Base-by-base conservation (phyloP, 2,329 filamentous ascomycete genomes). In the Stemphylium lycopersici region DNA sequence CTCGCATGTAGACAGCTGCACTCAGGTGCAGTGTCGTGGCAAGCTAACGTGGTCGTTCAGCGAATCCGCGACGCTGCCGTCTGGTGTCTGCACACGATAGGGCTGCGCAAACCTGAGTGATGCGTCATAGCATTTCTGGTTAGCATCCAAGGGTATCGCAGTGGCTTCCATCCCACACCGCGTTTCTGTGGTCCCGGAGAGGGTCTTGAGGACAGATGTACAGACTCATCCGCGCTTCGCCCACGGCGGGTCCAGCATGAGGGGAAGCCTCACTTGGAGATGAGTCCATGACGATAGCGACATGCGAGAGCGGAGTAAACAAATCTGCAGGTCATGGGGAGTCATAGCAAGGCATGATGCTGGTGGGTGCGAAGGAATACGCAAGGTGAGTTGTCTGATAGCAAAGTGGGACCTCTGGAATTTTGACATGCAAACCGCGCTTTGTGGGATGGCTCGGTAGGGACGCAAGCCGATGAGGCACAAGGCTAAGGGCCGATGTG, bases 321-420 rank as follows among this genome's bases (percentile, higher is more conserved):
- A 59, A 50, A 54, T 46, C 40, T 56, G 61, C 59, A 46, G 49
- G 58, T 51, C 42, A 38, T 53, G 64, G 65, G 61, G 66, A 69
- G 66, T 66, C 66, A 68, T 65, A 67, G 66, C 52, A 64, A 61
- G 47, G 63, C 57, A 59, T 46, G 42, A 55, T 52, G 52, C 13
- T 51, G 48, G 52, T 55, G 55, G 55, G 58, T 59, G 61, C 55
- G 58, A 55, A 62, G 59, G 56, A 59, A 67, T 57, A 70, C 69
- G 72, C 71, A 74, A 62, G 71, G 59, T 74, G 72, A 73, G 72
- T 69, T 75, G 72, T 70, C 70, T 64, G 66, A 69, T 69, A 64
- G 55, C 54, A 46, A 56, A 61, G 65, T 66, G 65, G 65, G 58
- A 56, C 58, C 55, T 58, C 56, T 45, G 50, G 57, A 58, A 67